Base-by-base conservation (phyloP, 805 yeast genomes). In the Yamadazyma tumulicola region DNA sequence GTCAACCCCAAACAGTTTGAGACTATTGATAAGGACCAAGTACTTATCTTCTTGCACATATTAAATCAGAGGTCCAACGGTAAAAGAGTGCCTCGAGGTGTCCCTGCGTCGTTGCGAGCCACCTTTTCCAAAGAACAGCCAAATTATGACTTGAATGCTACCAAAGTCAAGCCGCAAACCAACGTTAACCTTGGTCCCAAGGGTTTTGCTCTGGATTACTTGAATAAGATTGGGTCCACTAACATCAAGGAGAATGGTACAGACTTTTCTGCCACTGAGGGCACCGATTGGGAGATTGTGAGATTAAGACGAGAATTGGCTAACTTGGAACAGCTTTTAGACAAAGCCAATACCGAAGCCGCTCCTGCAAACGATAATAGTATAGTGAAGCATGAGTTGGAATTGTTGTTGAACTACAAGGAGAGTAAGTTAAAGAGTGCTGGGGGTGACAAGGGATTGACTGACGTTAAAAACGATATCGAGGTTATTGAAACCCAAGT, bases 201-300 rank as follows among this genome's bases (percentile, higher is more conserved):
- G 45, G 48, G 67, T 8, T 79, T 78, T 65, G 81, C 81, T 11
- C 67, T 71, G 39, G 64, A 61, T 45, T 79, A 77, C 51, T 57
- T 79, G 39, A 67, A 63, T 42, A 70, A 80, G 54, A 63, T 81
- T 39, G 81, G 87, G 12, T 65, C 59, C 31, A 62, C 74, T n/a
- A 52, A 59, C 19, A 42, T 52, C 10, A 55, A 63, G 9, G 54
- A 49, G 19, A 57, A 52, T 20, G 88, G 87, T 5, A 79, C 88
- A 0, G 89, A 85, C 54, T 82, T 83, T 53, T 74, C 82, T 4
- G 71, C 78, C 1, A 81, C 78, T 4, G 74, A 75, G 48, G 88
- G 81, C n/a, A 79, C 87, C 2, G 96, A 88, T 51, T 87, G 97
- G 95, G 97, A 89, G 57, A 87, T 83, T 50, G 94, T 83, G 11